These are phyloP conservation scores for Cicer judaicum DNA, from an alignment of 306 rosid genomes.

Conservation along the genomic window DNA sequence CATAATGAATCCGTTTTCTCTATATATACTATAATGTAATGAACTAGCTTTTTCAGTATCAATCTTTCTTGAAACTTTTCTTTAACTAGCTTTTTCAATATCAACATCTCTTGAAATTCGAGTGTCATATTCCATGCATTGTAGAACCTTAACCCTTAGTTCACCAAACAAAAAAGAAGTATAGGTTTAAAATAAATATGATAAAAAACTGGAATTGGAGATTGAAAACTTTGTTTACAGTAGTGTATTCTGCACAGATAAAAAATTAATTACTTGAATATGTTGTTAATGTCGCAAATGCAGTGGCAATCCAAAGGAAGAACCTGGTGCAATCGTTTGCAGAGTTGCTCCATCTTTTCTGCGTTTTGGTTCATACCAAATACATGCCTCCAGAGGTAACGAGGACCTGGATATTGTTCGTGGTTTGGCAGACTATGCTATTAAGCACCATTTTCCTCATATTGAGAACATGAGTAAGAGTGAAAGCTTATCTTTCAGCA, in stretches of 20 bases:
- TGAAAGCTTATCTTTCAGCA: slow-evolving; percentile 85
- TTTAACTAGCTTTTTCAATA: slow-evolving; percentile 10
- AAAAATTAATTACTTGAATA: slow-evolving; percentile 35
- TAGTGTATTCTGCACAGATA: neutral
- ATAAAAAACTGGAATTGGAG: slow-evolving; percentile 24
- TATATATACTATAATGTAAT: neutral
- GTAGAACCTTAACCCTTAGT: slow-evolving; percentile 1
- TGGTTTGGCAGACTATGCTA: slow-evolving; percentile 86
- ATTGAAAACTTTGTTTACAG: slow-evolving; percentile 23
- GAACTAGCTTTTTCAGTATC: slow-evolving; percentile 6
- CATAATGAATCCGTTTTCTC: slow-evolving; percentile 10
- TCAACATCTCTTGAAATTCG: slow-evolving; percentile 10
- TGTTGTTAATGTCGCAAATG: slow-evolving; percentile 40
- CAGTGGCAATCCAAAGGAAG: slow-evolving; percentile 96
- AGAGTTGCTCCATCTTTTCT: slow-evolving; percentile 90
- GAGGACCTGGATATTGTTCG: slow-evolving; percentile 79
- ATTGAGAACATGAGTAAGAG: slow-evolving; percentile 83
- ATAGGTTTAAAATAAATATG: slow-evolving; percentile 8
- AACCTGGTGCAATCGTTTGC: slow-evolving; percentile 94
- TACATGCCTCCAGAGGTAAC: slow-evolving; percentile 83
- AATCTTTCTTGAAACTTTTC: slow-evolving; percentile 15
- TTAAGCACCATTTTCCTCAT: slow-evolving; percentile 87
- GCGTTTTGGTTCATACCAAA: slow-evolving; percentile 96
- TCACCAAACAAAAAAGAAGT: neutral
- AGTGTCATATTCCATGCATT: slow-evolving; percentile 1